These are phyloP conservation scores for Dianthus caryophyllus DNA, from an alignment of 148 eudicot species.

Conservation along the genomic window DNA sequence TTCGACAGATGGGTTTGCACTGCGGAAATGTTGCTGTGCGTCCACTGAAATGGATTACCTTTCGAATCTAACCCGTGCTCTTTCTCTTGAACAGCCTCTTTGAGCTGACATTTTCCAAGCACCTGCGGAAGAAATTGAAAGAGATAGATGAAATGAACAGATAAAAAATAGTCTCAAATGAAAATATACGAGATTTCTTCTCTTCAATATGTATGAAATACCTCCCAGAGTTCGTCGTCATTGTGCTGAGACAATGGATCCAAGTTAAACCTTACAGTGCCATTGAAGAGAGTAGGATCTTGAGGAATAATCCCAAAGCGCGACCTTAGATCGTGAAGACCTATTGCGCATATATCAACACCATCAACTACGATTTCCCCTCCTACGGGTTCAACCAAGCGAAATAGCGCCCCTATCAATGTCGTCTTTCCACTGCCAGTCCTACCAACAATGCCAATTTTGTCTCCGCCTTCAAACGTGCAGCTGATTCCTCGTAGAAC, in stretches of 20 bases:
- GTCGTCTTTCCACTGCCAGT: slow-evolving; percentile 94
- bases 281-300: slow-evolving; percentile 88
- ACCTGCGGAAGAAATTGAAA: slow-evolving; percentile 34
- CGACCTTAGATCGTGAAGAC: slow-evolving; percentile 83
- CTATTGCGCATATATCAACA: slow-evolving; percentile 61
- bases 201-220: slow-evolving; percentile 12
- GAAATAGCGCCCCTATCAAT: slow-evolving; percentile 75
- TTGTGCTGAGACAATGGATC: slow-evolving; percentile 65
- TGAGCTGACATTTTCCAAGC: slow-evolving; percentile 76
- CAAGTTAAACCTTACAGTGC: slow-evolving; percentile 78
- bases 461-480: slow-evolving; percentile 82
- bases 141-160: background rate
- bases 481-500: slow-evolving; percentile 76
- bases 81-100: slow-evolving; percentile 70
- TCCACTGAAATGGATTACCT: slow-evolving; percentile 32
- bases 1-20: no score
- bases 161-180: background rate
- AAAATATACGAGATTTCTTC: background rate
- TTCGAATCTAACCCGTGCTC: slow-evolving; percentile 57
- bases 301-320: slow-evolving; percentile 85
- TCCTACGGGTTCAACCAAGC: slow-evolving; percentile 69
- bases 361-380: slow-evolving; percentile 83
- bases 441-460: slow-evolving; percentile 82
- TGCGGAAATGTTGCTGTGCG: background rate
- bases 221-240: slow-evolving; percentile 87